Evolutionary conservation across 2,329 filamentous ascomycete species (phyloP), one percentile per base, ranked within the genome.

Genomic region (Scytalidium lignicola): DNA sequence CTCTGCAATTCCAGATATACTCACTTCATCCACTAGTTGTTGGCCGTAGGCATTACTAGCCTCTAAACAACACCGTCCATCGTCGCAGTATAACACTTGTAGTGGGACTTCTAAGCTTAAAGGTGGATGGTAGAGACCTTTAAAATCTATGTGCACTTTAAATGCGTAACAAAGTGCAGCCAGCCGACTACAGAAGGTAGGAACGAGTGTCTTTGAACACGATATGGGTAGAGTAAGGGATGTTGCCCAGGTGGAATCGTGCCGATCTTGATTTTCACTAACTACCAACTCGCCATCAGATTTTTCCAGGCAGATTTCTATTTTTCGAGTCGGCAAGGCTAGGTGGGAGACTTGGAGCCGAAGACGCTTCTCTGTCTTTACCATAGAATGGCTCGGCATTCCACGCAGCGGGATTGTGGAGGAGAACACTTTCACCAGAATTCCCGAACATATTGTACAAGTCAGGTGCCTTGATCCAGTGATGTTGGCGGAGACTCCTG

Each of bases 51-150:
- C 10, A 26, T 10, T 26, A 26, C 10, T 10, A 26, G 6, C 5
- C 5, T 26, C 23, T 10, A 26, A 26, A 26, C 10, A 10, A 26
- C 23, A 5, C 10, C 23, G 6, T 26, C 10, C 23, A 26, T 26
- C 6, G 23, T 13, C 32, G 15, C n/a, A 17, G 29, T 48, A 40
- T 44, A 48, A 18, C 3, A 48, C 46, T 39, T 48, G 46, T 10
- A 48, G n/a, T 17, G 46, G 46, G 10, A 48, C 46, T 48, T 48
- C 46, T 19, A 48, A 21, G n/a, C 43, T 39, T 10, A 48, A 44
- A 3, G 10, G 13, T 17, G 29, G 39, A 18, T 48, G 40, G 3
- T 40, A 29, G 8, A 43, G 19, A 10, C 46, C 46, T 12, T 20
- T 32, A 20, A 48, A 23, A 19, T 44, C 43, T 17, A 48, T n/a